Base-by-base conservation (phyloP, 176 grass and related monocot species). In the Eleusine indica region DNA sequence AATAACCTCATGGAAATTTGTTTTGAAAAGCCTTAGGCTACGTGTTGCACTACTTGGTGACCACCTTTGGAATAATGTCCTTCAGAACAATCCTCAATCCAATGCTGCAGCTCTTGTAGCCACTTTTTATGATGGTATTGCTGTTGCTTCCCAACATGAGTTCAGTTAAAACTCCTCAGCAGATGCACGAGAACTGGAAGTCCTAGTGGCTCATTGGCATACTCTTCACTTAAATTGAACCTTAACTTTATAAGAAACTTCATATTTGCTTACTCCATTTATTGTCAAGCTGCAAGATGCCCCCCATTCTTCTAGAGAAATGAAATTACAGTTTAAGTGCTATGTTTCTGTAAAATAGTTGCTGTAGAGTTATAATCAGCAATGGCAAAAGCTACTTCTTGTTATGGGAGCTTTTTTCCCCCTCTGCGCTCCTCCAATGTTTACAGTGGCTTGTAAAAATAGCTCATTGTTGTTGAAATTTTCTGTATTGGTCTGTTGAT, bases 301-400 rank as follows among this genome's bases (percentile, higher is more conserved):
- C 19, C 44, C 19, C 40, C 40, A 70, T 71, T 71, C 2, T 42
- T 35, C 44, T 47, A 70, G 44, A 14, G 40, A 21, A 70, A 42
- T 44, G 3, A 42, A 11, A 21, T 7, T 6, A 41, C 66, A 39
- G 2, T 43, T 43, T 43, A 70, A 8, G 5, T 72, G 70, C 70
- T 22, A 9, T 71, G 49, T 52, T 71, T 12, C 44, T 71, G 22
- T 42, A 28, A 47, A 71, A 70, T 43, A 47, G 41, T 76, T 47
- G 11, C 46, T 84, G 7, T 8, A 46, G 60, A 80, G 44, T 73
- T 35, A 70, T 78, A 61, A 52, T 35, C 63, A 8, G 71, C 29
- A 1, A 63, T n/a, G 42, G 68, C 68, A 74, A 51, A 72, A 65
- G 71, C 62, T 72, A 79, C 13, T 72, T 71, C 2, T 9, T 46